These are phyloP conservation scores for Exsudoporus floridanus DNA, from an alignment of 1,284 basidiomycete genomes.

Conservation along the genomic window DNA sequence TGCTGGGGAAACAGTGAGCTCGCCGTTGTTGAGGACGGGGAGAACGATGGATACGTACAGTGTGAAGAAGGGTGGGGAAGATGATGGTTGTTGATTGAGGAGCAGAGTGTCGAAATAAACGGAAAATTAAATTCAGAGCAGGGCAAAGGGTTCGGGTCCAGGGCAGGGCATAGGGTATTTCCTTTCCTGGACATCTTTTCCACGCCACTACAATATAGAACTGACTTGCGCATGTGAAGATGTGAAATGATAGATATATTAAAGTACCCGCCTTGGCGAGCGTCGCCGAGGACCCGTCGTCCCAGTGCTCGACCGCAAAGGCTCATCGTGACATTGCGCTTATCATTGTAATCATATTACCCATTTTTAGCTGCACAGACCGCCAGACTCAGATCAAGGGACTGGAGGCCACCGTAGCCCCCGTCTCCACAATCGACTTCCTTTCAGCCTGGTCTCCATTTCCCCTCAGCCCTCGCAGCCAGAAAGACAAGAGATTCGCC, in stretches of 20 bases:
- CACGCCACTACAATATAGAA: conserved; percentile 30
- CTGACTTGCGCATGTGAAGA: conserved; percentile 7
- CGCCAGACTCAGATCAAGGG: conserved; percentile 4
- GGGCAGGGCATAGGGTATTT: conserved; percentile 37
- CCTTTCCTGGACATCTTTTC: conserved; percentile 11
- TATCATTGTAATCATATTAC: not conserved
- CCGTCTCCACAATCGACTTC: conserved; percentile 1
- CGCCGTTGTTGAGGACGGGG: conserved; percentile 31
- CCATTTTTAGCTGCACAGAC: conserved; percentile 15
- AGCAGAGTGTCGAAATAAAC: conserved; percentile 43
- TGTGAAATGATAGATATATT: conserved; percentile 3
- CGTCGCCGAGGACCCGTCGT: not conserved
- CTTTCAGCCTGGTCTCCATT: conserved; percentile 10
- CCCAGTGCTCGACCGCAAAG: too few species aligned
- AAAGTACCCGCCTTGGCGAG: conserved; percentile 6
- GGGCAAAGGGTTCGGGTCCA: conserved; percentile 51
- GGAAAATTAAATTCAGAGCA: conserved; percentile 50
- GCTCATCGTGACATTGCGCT: too few species aligned
- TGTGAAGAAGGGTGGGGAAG: conserved; percentile 37
- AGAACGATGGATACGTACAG: conserved; percentile 34
- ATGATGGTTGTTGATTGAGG: conserved; percentile 49
- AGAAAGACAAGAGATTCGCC: conserved; percentile 21
- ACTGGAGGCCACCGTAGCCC: conserved; percentile 3
- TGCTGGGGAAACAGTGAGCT: conserved; percentile 32
- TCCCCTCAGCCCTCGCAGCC: conserved; percentile 21